Evolutionary conservation across 495 filamentous ascomycete species (phyloP).

Genomic region (Melanomma pulvis-pyrius): DNA sequence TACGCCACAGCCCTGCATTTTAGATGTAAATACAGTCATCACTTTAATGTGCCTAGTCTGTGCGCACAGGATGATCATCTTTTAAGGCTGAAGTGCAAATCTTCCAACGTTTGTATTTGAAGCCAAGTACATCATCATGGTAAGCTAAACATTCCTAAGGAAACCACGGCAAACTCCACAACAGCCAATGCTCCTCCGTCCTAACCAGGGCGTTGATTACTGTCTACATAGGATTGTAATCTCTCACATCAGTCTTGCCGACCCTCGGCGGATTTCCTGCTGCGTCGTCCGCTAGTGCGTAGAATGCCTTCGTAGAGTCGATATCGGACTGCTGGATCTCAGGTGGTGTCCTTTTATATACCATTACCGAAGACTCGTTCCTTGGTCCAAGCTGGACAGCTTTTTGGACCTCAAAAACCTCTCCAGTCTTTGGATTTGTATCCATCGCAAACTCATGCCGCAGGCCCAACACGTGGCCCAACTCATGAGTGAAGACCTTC

Average conservation of each 20-base stretch:
- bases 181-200: too few relatives aligned
- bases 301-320: not conserved
- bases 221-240: not conserved
- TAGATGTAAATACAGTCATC: too few relatives aligned
- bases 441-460: constrained; percentile 3
- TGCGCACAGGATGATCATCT: too few relatives aligned
- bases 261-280: not conserved
- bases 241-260: not conserved
- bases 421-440: not conserved
- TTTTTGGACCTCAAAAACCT: too few relatives aligned
- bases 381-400: not conserved
- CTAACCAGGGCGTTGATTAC: too few relatives aligned
- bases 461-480: constrained; percentile 1
- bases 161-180: too few relatives aligned
- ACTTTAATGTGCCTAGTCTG: too few relatives aligned
- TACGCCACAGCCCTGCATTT: too few relatives aligned
- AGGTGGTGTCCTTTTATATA: not conserved
- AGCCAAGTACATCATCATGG: too few relatives aligned
- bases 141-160: too few relatives aligned
- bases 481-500: not conserved
- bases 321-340: constrained; percentile 1
- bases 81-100: too few relatives aligned
- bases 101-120: too few relatives aligned
- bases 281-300: not conserved
- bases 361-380: not conserved